Conservation (phyloP, 805 yeast genomes). For the Tetrapisispora arboricola region DNA sequence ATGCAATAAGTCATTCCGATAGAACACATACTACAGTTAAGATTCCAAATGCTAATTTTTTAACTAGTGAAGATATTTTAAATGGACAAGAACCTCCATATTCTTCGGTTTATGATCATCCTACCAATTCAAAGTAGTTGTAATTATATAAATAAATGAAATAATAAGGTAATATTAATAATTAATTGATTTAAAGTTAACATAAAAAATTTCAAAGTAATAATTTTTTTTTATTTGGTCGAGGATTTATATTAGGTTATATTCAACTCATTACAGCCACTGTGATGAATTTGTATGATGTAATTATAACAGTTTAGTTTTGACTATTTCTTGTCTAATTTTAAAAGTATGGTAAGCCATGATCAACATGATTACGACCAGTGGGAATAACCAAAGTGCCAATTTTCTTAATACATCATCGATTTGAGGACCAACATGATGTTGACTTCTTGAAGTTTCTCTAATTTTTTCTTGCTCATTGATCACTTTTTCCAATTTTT, state of each 20-base stretch:
- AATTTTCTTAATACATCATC: constrained; percentile 26
- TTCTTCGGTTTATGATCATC: background rate
- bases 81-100: constrained; percentile 38
- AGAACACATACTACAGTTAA: constrained; percentile 37
- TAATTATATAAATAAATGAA: background rate
- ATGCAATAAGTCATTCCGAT: constrained; percentile 32
- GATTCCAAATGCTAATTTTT: constrained; percentile 39
- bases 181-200: background rate
- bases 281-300: background rate
- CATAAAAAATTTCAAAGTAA: background rate
- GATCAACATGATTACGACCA: constrained; percentile 20
- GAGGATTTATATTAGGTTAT: no score
- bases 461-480: constrained; percentile 25
- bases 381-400: constrained; percentile 24
- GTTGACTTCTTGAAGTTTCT: constrained; percentile 13
- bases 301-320: constrained; percentile 24
- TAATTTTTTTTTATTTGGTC: no score
- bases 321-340: constrained; percentile 28
- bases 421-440: constrained; percentile 16
- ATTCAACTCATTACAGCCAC: no score
- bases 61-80: constrained; percentile 37
- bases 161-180: background rate
- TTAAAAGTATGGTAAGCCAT: constrained; percentile 29
- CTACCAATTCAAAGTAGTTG: background rate
- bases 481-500: constrained; percentile 23